These are phyloP conservation scores for Recurvomyces mirabilis DNA, from an alignment of 495 filamentous ascomycete genomes.

Conservation along the genomic window DNA sequence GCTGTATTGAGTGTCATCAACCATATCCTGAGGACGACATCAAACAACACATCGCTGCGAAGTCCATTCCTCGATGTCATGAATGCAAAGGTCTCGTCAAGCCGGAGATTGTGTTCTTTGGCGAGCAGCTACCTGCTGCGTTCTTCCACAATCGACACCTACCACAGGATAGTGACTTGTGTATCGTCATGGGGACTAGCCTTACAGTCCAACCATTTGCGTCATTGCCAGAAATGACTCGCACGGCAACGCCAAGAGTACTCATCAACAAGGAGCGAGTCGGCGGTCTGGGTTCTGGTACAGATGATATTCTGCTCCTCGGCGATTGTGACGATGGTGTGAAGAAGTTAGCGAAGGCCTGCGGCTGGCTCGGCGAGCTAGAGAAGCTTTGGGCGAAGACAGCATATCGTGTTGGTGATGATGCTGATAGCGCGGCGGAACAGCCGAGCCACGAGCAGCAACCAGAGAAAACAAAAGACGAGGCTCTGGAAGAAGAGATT, in stretches of 20 bases:
- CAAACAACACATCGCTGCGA: slow-evolving; percentile 49
- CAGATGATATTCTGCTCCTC: slow-evolving; percentile 65
- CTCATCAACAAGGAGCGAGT: slow-evolving; percentile 85
- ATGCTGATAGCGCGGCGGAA: slow-evolving; percentile 22
- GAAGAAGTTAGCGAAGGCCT: slow-evolving; percentile 63
- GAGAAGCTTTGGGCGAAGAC: slow-evolving; percentile 55
- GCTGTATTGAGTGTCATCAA: slow-evolving; percentile 76
- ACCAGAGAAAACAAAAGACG: slow-evolving; percentile 38
- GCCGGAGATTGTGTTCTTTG: slow-evolving; percentile 96
- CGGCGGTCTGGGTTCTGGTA: slow-evolving; percentile 60
- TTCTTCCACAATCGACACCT: slow-evolving; percentile 54
- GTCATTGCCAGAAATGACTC: slow-evolving; percentile 54
- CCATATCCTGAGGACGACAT: slow-evolving; percentile 62
- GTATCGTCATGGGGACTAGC: slow-evolving; percentile 86
- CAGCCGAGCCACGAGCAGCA: too few relatives aligned
- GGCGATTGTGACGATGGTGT: slow-evolving; percentile 76
- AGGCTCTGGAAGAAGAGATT: slow-evolving; percentile 36
- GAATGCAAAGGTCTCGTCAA: slow-evolving; percentile 77
- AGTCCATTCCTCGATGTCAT: slow-evolving; percentile 57
- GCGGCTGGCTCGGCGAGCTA: slow-evolving; percentile 82
- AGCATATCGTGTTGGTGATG: slow-evolving; percentile 28
- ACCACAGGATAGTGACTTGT: slow-evolving; percentile 58
- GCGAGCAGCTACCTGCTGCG: slow-evolving; percentile 53
- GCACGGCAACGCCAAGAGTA: slow-evolving; percentile 54
- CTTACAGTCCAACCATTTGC: slow-evolving; percentile 85